A percentile compares a stretch with the other conserved stretches of the same genome.
Conservation (phyloP, 2,329 filamentous ascomycete genomes). For the Botrytis tulipae region DNA sequence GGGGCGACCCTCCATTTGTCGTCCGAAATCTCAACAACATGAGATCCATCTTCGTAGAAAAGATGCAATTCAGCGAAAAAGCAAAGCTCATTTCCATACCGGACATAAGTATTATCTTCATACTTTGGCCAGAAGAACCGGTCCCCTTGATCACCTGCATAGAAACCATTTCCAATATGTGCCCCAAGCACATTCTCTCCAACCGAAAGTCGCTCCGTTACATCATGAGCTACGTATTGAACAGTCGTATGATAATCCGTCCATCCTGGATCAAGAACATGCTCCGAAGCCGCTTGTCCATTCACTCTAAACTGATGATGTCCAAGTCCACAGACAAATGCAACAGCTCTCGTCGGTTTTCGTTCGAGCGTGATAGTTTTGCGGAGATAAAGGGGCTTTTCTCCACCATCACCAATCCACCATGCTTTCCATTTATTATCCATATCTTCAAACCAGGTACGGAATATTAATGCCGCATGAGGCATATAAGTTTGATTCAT, state of each 20-base stretch:
- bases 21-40: not conserved
- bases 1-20: not conserved
- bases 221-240: not conserved
- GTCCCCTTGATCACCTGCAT: not conserved
- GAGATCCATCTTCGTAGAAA: not conserved
- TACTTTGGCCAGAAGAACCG: not conserved
- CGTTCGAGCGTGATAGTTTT: not conserved
- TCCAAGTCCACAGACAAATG: not conserved
- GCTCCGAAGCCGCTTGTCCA: not conserved
- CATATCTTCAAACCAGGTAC: not conserved
- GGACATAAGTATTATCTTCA: not conserved
- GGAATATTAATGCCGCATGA: not conserved
- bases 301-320: not conserved
- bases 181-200: not conserved
- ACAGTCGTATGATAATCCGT: not conserved
- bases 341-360: not conserved
- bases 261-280: not conserved
- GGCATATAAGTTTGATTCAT: not conserved
- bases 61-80: not conserved
- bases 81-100: not conserved
- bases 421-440: not conserved
- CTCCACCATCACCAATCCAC: not conserved
- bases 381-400: not conserved
- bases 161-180: not conserved
- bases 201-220: not conserved